Percentiles rank a stretch among this genome's conserved stretches.
phyloP scores from a whole-genome alignment of 2,329 filamentous ascomycete species.

The Albophoma yamanashiensis region DNA sequence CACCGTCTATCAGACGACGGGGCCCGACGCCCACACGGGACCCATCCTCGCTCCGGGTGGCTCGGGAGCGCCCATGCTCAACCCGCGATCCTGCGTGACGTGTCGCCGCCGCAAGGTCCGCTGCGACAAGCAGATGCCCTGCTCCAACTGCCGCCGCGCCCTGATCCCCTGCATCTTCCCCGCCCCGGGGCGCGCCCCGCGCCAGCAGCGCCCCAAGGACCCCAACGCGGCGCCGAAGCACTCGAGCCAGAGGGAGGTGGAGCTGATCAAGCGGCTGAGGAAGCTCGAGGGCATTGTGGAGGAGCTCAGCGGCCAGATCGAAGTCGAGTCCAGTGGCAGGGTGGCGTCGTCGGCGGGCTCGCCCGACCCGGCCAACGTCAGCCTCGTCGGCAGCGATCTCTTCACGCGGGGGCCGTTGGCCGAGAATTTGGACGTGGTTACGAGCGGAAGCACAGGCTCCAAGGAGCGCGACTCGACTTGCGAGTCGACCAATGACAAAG shows the following conservation, averaged over 20 bases:
- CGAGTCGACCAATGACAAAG: conserved; percentile 23
- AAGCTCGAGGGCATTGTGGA: conserved; percentile 69
- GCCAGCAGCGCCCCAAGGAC: conserved; percentile 54
- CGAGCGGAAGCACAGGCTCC: conserved; percentile 8
- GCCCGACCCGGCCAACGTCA: conserved; percentile 10
- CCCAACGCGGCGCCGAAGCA: conserved; percentile 50
- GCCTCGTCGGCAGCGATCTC: conserved; percentile 1
- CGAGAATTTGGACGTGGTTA: conserved; percentile 4
- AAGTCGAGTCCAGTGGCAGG: conserved; percentile 33
- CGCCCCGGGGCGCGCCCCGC: conserved; percentile 60
- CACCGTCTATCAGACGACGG: conserved; percentile 29
- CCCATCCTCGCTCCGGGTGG: conserved; percentile 23
- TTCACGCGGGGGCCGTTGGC: conserved; percentile 4
- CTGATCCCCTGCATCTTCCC: conserved; percentile 65
- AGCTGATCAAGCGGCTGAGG: conserved; percentile 60
- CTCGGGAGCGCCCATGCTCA: conserved; percentile 23
- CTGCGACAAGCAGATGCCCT: conserved; percentile 69
- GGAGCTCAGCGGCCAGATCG: conserved; percentile 54
- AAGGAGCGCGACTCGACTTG: conserved; percentile 14
- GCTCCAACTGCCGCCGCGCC: conserved; percentile 62
- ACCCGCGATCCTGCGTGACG: conserved; percentile 39
- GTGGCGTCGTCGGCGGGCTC: conserved; percentile 19
- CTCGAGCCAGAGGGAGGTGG: conserved; percentile 51
- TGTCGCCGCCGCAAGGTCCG: conserved; percentile 55
- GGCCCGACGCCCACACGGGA: conserved; percentile 24